Evolutionary conservation across 1,139 yeast genomes (phyloP), one percentile per base, ranked within the genome.

Genomic region (Pichia inconspicua): DNA sequence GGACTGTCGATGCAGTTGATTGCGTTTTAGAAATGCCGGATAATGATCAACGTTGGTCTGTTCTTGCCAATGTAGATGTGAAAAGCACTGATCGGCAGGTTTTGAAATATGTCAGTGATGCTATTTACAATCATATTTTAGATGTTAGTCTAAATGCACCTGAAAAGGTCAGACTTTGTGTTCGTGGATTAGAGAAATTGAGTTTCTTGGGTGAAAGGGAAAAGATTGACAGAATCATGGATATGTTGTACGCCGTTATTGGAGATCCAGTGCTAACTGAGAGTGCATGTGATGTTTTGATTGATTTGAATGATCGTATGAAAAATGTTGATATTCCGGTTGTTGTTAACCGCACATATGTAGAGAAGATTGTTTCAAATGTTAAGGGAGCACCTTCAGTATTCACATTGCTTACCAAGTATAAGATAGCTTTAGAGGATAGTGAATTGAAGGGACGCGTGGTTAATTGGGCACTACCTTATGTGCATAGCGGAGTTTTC

Each of bases 401-500:
- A 17, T 37, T 37, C n/a, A 37, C 27, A 9, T 11, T 37, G 2
- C n/a, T 37, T 9, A 19, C 27, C 9, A 37, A 37, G 14, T 19
- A 22, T 12, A 37, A 7, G 11, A 14, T 12, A 6, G 3, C 8
- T 7, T 3, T 2, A 17, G 27, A 22, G 4, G 28, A 25, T 8
- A 3, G 3, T 15, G 37, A 34, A 34, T 9, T 48, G 5, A 31
- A 47, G 15, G 35, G 31, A 15, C 48, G 46, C 37, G 40, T 45
- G 2, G 44, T 48, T 8, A 41, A 40, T 2, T 50, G 53, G 42
- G 37, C 48, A 6, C 40, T 42, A 40, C 44, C 50, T 12, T 48
- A 41, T 15, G 28, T 44, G 2, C 28, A 19, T 2, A 38, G 34
- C 10, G 27, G 37, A 1, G 35, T 44, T 25, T 31, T 48, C 28